Base-by-base conservation (phyloP, 73 alveolate species). In the Paramecium octaurelia region DNA sequence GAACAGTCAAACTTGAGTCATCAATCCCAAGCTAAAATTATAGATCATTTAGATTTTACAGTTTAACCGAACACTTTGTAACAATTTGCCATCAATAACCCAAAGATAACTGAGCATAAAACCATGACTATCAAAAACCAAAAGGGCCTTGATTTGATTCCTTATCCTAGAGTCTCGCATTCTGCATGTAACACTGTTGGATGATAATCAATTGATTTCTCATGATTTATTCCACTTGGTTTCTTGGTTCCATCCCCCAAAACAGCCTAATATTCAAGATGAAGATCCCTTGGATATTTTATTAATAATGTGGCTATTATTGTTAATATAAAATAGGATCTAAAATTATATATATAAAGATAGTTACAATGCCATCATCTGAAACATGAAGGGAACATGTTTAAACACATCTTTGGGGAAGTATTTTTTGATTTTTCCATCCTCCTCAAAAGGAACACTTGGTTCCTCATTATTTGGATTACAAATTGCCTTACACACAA, bases 81-180 rank as follows among this genome's bases (percentile, higher is more conserved):
- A 44, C 64, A 80, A 80, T 80, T 80, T 31, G 91, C 91, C 91
- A 80, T 80, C 14, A 80, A 35, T 42, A 80, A n/a, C 4, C 91
- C 91, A 40, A 40, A 43, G 0, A 80, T 23, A 4, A 35, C 57
- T 43, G 91, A 80, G 46, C 44, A 80, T 12, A 80, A 48, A 11
- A 80, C 73, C 91, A 80, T 80, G 1, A 42, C 4, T n/a, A 80
- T 14, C 12, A 80, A 35, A 35, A 80, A 80, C 24, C 36, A 10
- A 46, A 80, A 80, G 3, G 91, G 91, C 21, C n/a, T 44, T 9
- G 57, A 20, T 24, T 31, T 44, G 5, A 80, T 24, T 4, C 91
- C 91, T 46, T 80, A 80, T 6, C 73, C 20, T 24, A 80, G 8
- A 9, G 91, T 23, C 12, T 40, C 46, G 46, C 91, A 80, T 80